phyloP scores from a whole-genome alignment of 306 rosid genomes.

The Psophocarpus tetragonolobus region DNA sequence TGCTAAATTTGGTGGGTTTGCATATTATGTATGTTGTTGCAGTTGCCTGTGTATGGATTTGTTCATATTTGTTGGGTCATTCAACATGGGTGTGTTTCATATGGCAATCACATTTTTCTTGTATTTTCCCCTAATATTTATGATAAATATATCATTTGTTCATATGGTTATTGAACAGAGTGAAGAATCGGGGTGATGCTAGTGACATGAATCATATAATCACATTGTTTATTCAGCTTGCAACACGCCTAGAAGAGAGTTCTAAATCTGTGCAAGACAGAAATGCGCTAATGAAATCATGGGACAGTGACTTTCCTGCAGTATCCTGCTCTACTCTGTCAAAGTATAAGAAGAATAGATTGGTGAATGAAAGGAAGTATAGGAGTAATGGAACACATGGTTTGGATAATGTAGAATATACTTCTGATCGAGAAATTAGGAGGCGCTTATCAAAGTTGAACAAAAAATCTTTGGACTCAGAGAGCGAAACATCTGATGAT shows the following conservation, averaged over 20 bases:
- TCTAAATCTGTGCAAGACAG: constrained; percentile 63
- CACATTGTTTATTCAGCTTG: constrained; percentile 79
- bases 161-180: constrained; percentile 51
- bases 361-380: constrained; percentile 69
- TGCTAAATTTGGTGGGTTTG: constrained; percentile 18
- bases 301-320: constrained; percentile 58
- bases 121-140: neutral
- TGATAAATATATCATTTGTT: neutral
- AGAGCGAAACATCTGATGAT: constrained; percentile 92
- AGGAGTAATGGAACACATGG: constrained; percentile 73
- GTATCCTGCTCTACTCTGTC: constrained; percentile 49
- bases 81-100: constrained; percentile 26
- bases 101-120: constrained; percentile 1
- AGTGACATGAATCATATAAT: constrained; percentile 70
- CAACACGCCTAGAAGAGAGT: constrained; percentile 64
- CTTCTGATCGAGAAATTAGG: constrained; percentile 89
- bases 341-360: constrained; percentile 76
- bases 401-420: constrained; percentile 65
- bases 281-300: constrained; percentile 58
- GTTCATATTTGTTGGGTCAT: constrained; percentile 1
- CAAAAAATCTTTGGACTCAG: constrained; percentile 74
- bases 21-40: too few species aligned
- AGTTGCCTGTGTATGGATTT: constrained; percentile 20
- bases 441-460: constrained; percentile 81
- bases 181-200: constrained; percentile 78